Evolutionary conservation across 1,139 yeast species (phyloP).

Genomic region (Eremothecium cymbalariae): DNA sequence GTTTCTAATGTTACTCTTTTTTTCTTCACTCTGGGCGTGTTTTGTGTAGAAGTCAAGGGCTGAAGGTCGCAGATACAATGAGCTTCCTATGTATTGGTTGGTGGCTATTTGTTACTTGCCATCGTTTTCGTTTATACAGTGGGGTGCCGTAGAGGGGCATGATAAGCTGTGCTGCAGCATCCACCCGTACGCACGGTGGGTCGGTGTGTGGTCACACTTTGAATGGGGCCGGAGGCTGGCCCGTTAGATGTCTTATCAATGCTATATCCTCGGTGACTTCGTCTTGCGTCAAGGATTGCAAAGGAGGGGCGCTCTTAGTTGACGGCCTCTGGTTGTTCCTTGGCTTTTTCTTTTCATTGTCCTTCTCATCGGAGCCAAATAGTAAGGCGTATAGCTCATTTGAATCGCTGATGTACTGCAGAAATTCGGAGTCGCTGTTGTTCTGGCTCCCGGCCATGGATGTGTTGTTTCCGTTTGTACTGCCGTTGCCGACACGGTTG

Average conservation of each 20-base stretch:
- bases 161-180: no score
- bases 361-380: constrained; percentile 25
- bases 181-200: no score
- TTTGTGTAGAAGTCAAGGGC: background rate
- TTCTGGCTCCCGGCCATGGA: constrained; percentile 11
- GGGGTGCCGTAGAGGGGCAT: no score
- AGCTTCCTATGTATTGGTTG: no score
- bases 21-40: no score
- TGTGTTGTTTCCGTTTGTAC: constrained; percentile 10
- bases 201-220: no score
- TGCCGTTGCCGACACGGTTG: constrained; percentile 7
- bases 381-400: constrained; percentile 27
- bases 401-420: constrained; percentile 29
- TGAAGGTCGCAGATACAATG: no score
- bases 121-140: no score
- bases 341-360: constrained; percentile 25
- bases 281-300: constrained; percentile 26
- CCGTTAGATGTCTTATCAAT: constrained; percentile 26
- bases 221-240: constrained; percentile 31
- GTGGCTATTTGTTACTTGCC: no score
- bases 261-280: constrained; percentile 32
- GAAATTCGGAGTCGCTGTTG: constrained; percentile 26
- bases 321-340: constrained; percentile 28
- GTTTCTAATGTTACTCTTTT: no score
- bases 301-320: constrained; percentile 31